phyloP scores from a whole-genome alignment of 257 asterid genomes.

The Ballota nigra region DNA sequence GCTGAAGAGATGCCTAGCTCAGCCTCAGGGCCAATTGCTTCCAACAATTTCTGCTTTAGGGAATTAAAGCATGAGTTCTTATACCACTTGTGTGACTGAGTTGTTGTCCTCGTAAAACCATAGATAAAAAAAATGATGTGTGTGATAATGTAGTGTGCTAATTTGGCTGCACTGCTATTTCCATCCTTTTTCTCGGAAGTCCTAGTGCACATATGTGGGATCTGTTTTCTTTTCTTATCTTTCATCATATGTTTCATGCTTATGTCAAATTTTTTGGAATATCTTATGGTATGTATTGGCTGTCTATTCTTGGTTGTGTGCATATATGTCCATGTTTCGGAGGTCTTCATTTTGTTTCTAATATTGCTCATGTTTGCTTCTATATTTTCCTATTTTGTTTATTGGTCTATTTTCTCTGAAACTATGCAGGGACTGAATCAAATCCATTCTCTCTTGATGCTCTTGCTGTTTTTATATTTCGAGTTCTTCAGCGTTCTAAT shows the following conservation, averaged over 20 bases:
- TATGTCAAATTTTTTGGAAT: background rate
- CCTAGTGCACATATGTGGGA: background rate
- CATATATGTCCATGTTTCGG: background rate
- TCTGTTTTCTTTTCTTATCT: background rate
- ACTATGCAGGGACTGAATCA: slow-evolving; percentile 72
- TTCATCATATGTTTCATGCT: slow-evolving; percentile 1
- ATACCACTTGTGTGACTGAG: background rate
- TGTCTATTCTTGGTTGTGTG: background rate
- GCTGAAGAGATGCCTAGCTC: no score
- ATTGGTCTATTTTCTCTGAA: background rate
- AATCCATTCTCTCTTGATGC: slow-evolving; percentile 93
- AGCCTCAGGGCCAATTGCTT: background rate
- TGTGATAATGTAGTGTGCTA: background rate
- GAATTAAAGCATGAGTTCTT: background rate
- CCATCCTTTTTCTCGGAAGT: background rate
- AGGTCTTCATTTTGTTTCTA: background rate
- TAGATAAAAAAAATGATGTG: background rate
- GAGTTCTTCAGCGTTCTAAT: slow-evolving; percentile 83
- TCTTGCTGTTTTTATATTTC: slow-evolving; percentile 77
- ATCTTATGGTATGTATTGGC: slow-evolving; percentile 1
- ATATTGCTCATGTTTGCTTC: no score
- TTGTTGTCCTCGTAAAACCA: background rate
- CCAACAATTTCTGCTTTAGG: background rate
- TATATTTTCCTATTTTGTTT: slow-evolving; percentile 11
- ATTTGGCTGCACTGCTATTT: slow-evolving; percentile 1